Evolutionary conservation across 2,329 filamentous ascomycete species (phyloP), one percentile per base, ranked within the genome.

Genomic region (Sclerotinia trifoliorum): DNA sequence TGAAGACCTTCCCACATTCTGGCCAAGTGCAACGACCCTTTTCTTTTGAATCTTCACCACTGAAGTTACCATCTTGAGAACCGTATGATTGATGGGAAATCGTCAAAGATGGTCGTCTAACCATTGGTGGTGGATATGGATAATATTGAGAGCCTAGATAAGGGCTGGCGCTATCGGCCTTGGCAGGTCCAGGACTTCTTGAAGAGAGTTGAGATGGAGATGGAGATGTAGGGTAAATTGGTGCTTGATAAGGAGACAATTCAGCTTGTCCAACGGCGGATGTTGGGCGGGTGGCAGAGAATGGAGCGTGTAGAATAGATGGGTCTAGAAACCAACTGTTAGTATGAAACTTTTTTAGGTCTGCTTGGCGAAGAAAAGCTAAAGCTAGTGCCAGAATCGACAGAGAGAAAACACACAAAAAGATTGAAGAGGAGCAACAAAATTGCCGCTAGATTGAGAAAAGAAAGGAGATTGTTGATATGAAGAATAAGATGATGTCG

Each of bases 1-100:
- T 87, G 78, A 87, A 86, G 7, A 85, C 81, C 49, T 84, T 83
- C 17, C 85, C 85, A 70, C 85, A 88, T 56, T 86, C 84, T 1
- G 85, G 83, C 68, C 85, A 83, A 29, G 85, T 84, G 71, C 85
- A 87, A 54, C 82, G 80, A 24, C 75, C 74, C 65, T 77, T 77
- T 65, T 77, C 76, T 58, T 71, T 74, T 1, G 72, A 73, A 49
- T 77, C 76, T 66, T 77, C 75, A 54, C 76, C 71, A 61, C 75
- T 77, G 71, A 75, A 73, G 62, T 74, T 76, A 21, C 65, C 65
- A 32, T 75, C 75, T 69, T 73, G 73, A 66, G 75, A 77, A 65
- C 71, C 71, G 55, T 72, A 76, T 10, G 75, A 74, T 66, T 73
- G 74, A 65, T 74, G 71, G 19, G 75, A 76, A 19, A 69, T 67